Conservation (phyloP, 805 yeast species). For the Monosporozyma solicola region DNA sequence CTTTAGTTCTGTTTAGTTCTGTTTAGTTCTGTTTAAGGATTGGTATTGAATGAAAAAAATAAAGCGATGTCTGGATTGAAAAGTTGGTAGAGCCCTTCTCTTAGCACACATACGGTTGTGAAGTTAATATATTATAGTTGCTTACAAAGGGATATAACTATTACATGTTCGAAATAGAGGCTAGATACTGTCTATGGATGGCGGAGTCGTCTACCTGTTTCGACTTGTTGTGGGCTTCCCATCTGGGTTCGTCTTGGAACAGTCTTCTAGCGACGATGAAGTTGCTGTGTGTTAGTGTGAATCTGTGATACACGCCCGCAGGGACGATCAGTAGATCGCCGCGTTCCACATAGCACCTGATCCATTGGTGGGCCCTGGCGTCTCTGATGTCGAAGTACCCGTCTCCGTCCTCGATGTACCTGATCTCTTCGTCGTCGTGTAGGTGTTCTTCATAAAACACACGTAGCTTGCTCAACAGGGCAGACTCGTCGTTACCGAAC, state of each 20-base stretch:
- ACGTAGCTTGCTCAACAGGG: slow-evolving; percentile 54
- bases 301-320: slow-evolving; percentile 90
- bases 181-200: slow-evolving; percentile 40
- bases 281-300: slow-evolving; percentile 59
- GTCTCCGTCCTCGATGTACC: slow-evolving; percentile 81
- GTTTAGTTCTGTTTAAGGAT: too few species aligned
- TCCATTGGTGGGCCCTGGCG: slow-evolving; percentile 50
- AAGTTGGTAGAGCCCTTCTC: too few species aligned
- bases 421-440: slow-evolving; percentile 95
- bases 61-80: too few species aligned
- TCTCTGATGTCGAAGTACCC: slow-evolving; percentile 88
- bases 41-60: too few species aligned
- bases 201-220: slow-evolving; percentile 36
- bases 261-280: slow-evolving; percentile 70
- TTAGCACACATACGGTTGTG: too few species aligned
- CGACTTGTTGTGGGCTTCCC: slow-evolving; percentile 80
- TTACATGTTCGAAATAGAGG: slow-evolving; percentile 2
- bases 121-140: too few species aligned
- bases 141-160: not conserved
- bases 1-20: too few species aligned
- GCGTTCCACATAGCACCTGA: slow-evolving; percentile 54
- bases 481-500: slow-evolving; percentile 52
- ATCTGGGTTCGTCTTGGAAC: slow-evolving; percentile 91
- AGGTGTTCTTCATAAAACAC: slow-evolving; percentile 76
- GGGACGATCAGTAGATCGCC: slow-evolving; percentile 71